phyloP scores from a whole-genome alignment of 495 filamentous ascomycete species.

The Lasiosphaeriaceae sp. region DNA sequence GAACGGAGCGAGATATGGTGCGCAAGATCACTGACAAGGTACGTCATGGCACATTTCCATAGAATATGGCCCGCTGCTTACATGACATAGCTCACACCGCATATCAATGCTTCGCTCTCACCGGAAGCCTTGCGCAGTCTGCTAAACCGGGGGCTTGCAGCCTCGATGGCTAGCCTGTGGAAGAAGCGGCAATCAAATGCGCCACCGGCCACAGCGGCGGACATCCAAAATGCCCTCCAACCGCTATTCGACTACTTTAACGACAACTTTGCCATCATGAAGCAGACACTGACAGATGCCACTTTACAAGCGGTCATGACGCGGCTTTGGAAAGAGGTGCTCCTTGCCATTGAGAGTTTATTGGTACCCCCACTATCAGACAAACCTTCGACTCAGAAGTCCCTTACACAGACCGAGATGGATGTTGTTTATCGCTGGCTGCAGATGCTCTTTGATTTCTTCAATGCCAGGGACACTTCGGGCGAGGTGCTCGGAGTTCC shows the following conservation, averaged over 20 bases:
- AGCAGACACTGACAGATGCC: conserved; percentile 84
- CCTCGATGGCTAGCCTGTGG: conserved; percentile 78
- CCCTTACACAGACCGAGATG: conserved; percentile 81
- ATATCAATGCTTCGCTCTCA: conserved; percentile 88
- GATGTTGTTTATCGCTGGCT: conserved; percentile 97
- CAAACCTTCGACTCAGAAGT: conserved; percentile 85
- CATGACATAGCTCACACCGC: conserved; percentile 70
- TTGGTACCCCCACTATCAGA: conserved; percentile 94
- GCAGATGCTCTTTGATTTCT: conserved; percentile 87
- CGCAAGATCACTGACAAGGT: conserved; percentile 97
- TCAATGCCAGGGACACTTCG: conserved; percentile 86
- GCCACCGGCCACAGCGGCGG: conserved; percentile 59
- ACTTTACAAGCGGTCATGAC: conserved; percentile 99
- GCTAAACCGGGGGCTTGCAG: conserved; percentile 69
- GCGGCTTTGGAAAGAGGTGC: conserved; percentile 94
- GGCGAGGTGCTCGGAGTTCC: conserved; percentile 86
- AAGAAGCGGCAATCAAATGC: conserved; percentile 50
- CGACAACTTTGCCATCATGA: conserved; percentile 99
- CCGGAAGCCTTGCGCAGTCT: conserved; percentile 71
- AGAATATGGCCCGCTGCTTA: conserved; percentile 14
- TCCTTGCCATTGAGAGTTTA: conserved; percentile 83
- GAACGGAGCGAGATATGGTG: conserved; percentile 96
- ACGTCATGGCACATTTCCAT: conserved; percentile 21
- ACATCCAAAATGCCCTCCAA: conserved; percentile 76
- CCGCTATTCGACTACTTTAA: conserved; percentile 97